Evolutionary conservation across 2,329 filamentous ascomycete species (phyloP), one percentile per base, ranked within the genome.

Genomic region (Didymella keratinophila): DNA sequence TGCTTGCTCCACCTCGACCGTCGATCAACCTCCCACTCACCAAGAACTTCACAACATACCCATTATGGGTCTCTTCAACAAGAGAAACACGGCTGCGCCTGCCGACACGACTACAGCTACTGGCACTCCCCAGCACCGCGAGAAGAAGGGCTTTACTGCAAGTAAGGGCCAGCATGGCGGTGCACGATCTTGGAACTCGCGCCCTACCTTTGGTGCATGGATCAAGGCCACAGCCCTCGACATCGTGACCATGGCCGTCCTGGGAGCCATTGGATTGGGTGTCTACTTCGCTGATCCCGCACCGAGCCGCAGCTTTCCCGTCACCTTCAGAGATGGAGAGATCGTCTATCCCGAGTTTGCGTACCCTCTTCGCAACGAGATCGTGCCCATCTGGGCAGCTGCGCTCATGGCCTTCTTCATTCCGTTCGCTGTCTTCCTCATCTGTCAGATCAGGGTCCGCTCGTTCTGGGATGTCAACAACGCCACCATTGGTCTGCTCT

Each of bases 341-440:
- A 81, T 92, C 41, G 87, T 92, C 30, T 76, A 87, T 64, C 89
- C 89, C 0, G 72, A 91, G 59, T 90, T 91, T 64, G 88, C 87
- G 27, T 91, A 90, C 70, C 88, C 89, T 0, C 75, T 90, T 23
- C 86, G 89, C 60, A 84, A 88, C 43, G 87, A 91, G 67, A 89
- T 91, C 69, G 20, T 63, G 3, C 89, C 89, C 23, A 91, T 90
- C 69, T 91, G 86, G 86, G 80, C 85, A 1, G 88, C 89, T 10
- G 89, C 89, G 1, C 75, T 92, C 18, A 79, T 92, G 18, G 87
- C 85, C 14, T 79, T 83, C 28, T 71, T 91, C 2, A 78, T 92
- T 23, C 89, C 90, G 9, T 88, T 92, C 67, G 73, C 81, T 61
- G 76, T 89, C 72, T 86, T 92, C 67, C 76, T 90, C 2, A 65